Percentiles rank a stretch among this genome's conserved stretches.
phyloP scores from a whole-genome alignment of 2,329 filamentous ascomycete genomes.

The Fusarium tuaranense region DNA sequence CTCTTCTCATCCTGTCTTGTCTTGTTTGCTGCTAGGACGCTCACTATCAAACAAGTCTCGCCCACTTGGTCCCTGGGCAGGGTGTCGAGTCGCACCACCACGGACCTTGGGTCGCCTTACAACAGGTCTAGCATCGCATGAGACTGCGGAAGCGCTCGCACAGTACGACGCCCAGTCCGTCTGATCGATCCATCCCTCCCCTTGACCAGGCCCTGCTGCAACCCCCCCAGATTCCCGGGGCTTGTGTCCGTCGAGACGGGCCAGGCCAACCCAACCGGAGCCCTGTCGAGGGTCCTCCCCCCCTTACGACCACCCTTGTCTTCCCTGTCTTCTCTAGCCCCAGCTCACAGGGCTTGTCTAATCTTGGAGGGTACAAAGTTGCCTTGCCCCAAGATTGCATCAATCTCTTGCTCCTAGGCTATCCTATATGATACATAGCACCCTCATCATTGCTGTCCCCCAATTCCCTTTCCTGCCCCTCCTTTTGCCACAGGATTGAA shows the following conservation, averaged over 20 bases:
- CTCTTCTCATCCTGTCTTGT: slow-evolving; percentile 8
- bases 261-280: slow-evolving; percentile 40
- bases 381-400: slow-evolving; percentile 47
- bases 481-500: slow-evolving; percentile 34
- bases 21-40: slow-evolving; percentile 25
- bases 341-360: slow-evolving; percentile 43
- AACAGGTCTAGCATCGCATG: slow-evolving; percentile 39
- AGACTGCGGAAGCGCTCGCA: slow-evolving; percentile 37
- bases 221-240: slow-evolving; percentile 47
- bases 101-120: slow-evolving; percentile 41
- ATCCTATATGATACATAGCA: slow-evolving; percentile 43
- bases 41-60: slow-evolving; percentile 29
- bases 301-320: slow-evolving; percentile 45
- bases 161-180: slow-evolving; percentile 39
- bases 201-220: slow-evolving; percentile 33
- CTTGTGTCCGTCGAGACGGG: slow-evolving; percentile 43
- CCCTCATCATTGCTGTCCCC: slow-evolving; percentile 35
- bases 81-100: slow-evolving; percentile 44
- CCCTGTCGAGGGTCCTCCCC: slow-evolving; percentile 42
- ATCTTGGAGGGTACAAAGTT: slow-evolving; percentile 43
- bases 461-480: slow-evolving; percentile 31
- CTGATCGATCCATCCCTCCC: slow-evolving; percentile 42
- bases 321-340: slow-evolving; percentile 41
- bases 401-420: slow-evolving; percentile 43
- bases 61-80: slow-evolving; percentile 26